These are phyloP conservation scores for Nitzschia putrida DNA, from an alignment of 108 stramenopile species.

Conservation along the genomic window DNA sequence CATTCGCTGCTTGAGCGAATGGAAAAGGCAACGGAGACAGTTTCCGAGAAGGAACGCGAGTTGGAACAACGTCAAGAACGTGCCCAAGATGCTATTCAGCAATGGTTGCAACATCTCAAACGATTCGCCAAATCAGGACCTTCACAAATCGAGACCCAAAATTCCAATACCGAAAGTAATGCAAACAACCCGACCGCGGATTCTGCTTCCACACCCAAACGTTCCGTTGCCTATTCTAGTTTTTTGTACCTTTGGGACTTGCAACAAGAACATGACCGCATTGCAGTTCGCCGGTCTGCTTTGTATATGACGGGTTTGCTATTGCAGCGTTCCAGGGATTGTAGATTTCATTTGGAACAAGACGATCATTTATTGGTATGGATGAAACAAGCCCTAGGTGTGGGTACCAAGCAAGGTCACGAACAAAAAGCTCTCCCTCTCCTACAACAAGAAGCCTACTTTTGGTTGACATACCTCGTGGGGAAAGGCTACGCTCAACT, in stretches of 20 bases:
- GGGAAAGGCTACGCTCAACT: conserved; percentile 25
- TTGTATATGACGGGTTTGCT: conserved; percentile 38
- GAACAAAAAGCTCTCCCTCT: conserved; percentile 2
- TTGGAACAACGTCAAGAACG: conserved; percentile 16
- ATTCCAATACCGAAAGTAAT: conserved; percentile 4
- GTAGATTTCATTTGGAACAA: conserved; percentile 31
- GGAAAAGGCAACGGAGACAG: conserved; percentile 7
- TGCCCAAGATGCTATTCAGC: conserved; percentile 18
- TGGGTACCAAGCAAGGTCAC: neutral
- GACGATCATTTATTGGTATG: conserved; percentile 22
- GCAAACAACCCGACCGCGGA: conserved; percentile 1
- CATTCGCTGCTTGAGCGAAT: conserved; percentile 35
- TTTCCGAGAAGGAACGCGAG: conserved; percentile 4
- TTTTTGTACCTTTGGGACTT: conserved; percentile 42
- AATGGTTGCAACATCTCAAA: conserved; percentile 43
- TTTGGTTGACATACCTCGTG: conserved; percentile 18
- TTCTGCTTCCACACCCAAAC: neutral
- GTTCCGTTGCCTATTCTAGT: conserved; percentile 40
- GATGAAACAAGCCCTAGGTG: conserved; percentile 1
- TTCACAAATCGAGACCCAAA: neutral
- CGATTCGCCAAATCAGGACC: conserved; percentile 13
- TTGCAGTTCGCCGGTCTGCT: conserved; percentile 42
- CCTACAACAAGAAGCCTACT: conserved; percentile 38
- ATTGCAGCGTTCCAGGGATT: conserved; percentile 38
- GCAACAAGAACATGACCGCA: conserved; percentile 35